Base-by-base conservation (phyloP, 2,329 filamentous ascomycete species). In the Cladosporium sp. region DNA sequence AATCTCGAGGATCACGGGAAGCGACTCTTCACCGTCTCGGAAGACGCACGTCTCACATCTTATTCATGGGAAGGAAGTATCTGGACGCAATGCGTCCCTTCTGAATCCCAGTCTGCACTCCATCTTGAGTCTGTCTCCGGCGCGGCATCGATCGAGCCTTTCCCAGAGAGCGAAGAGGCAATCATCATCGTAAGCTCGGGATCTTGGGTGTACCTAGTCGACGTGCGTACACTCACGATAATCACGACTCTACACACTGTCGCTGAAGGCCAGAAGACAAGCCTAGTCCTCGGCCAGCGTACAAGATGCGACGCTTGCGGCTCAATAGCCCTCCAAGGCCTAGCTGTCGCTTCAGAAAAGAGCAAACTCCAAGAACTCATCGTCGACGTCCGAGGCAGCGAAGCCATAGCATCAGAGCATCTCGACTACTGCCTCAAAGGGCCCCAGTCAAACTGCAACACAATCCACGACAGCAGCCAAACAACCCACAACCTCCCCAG, bases 151-250 rank as follows among this genome's bases (percentile, higher is more conserved):
- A 67, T 76, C 15, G 65, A 69, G 24, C 44, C 62, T 12, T 66
- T 71, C 21, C 58, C 64, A n/a, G 71, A 72, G 15, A 59, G 73
- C 12, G 71, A 71, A 11, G 65, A 66, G 3, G 74, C 74, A 8
- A 55, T 73, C 4, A 55, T 75, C 4, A 34, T 74, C 14, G 65
- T 74, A 12, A 69, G 52, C 6, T 69, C 69, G 18, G 49, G 24
- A 18, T 47, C 61, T 10, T 32, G 21, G 7, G 24, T 57, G 4
- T 64, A 64, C 61, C n/a, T 64, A 3, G 51, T 61, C 24, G 38
- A 63, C 21, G 51, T 52, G 3, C 65, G 8, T 12, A 38, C 21
- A 26, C 30, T 51, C 4, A 34, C 30, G n/a, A 34, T 38, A 8
- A 14, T 47, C 8, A 62, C 32, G 47, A 38, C 59, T 21, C 21